Conservation (phyloP, 2,329 filamentous ascomycete genomes). For the Colletotrichum horii region DNA sequence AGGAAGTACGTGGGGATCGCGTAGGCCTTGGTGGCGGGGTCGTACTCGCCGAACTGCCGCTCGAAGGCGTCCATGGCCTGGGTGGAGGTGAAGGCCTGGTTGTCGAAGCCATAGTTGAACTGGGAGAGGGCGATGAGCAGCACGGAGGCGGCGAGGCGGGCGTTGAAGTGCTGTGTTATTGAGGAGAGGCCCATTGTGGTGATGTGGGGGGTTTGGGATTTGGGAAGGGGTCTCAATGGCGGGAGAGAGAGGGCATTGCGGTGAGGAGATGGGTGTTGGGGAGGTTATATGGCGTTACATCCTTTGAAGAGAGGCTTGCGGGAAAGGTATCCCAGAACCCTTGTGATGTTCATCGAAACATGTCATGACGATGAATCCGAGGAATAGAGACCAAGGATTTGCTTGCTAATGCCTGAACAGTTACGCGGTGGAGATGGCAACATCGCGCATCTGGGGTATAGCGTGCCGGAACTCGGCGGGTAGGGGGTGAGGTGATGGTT, state of each 20-base stretch:
- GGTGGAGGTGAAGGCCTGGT: slow-evolving; percentile 35
- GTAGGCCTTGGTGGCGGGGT: slow-evolving; percentile 23
- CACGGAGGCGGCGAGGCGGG: slow-evolving; percentile 22
- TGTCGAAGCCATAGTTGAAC: slow-evolving; percentile 46
- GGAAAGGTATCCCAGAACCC: neutral
- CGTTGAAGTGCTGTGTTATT: slow-evolving; percentile 10
- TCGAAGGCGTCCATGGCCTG: slow-evolving; percentile 43
- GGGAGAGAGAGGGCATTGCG: no score
- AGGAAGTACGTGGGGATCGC: slow-evolving; percentile 33
- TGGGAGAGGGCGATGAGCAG: slow-evolving; percentile 36
- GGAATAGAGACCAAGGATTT: neutral
- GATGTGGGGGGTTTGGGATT: neutral
- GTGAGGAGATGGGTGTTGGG: neutral
- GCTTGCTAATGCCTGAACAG: neutral
- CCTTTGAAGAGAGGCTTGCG: neutral
- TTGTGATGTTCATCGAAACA: neutral
- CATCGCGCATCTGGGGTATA: neutral
- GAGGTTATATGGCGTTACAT: neutral
- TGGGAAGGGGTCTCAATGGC: neutral
- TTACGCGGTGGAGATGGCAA: neutral
- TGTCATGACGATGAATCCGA: neutral
- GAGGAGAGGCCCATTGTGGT: neutral
- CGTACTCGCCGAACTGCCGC: slow-evolving; percentile 35
- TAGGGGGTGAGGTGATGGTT: neutral
- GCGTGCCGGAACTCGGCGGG: slow-evolving; percentile 1